These are phyloP conservation scores for Sesbania bispinosa DNA, from an alignment of 306 rosid species.

Conservation along the genomic window DNA sequence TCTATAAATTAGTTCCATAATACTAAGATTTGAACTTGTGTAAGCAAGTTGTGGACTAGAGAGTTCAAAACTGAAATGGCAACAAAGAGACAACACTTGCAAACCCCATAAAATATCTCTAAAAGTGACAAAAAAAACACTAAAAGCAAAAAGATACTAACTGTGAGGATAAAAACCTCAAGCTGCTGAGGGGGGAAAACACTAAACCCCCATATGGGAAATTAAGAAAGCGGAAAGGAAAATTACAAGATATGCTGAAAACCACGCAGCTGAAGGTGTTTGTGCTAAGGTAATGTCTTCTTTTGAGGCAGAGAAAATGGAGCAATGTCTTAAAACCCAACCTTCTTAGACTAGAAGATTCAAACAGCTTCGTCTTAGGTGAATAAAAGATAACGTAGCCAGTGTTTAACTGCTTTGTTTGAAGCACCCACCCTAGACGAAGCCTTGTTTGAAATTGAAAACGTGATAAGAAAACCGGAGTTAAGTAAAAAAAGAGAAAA, in stretches of 20 bases:
- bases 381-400: slow-evolving; percentile 18
- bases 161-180: not conserved
- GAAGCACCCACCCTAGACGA: too few relatives aligned
- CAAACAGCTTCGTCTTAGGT: not conserved
- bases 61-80: not conserved
- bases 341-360: not conserved
- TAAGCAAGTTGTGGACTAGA: not conserved
- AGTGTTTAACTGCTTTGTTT: not conserved
- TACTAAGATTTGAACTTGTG: not conserved
- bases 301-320: not conserved
- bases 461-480: too few relatives aligned
- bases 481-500: too few relatives aligned
- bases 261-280: not conserved
- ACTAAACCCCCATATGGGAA: not conserved
- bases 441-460: too few relatives aligned
- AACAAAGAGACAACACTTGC: not conserved
- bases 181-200: not conserved
- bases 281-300: not conserved
- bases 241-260: not conserved
- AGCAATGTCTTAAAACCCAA: not conserved
- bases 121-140: not conserved
- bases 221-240: not conserved
- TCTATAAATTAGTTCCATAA: not conserved
- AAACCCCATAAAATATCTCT: not conserved
- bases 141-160: not conserved